Base-by-base conservation (phyloP, 495 filamentous ascomycete genomes). In the Penicillium dipodomyicola region DNA sequence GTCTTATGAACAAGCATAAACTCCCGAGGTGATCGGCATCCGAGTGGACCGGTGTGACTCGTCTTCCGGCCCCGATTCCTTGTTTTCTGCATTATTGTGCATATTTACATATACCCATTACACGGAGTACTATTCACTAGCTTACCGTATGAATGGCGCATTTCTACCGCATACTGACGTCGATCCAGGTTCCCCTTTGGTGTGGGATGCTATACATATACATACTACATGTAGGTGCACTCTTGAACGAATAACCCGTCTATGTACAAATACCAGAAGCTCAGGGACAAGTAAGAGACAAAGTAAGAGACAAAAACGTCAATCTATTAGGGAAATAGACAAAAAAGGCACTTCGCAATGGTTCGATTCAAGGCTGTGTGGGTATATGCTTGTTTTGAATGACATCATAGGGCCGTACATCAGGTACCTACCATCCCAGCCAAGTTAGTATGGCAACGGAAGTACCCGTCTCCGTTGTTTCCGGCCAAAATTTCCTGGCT, bases 391-490 rank as follows among this genome's bases (percentile, higher is more conserved):
- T 54, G 30, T 47, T 54, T 54, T 25, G 14, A 15, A 65, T 68
- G 65, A 68, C 65, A 68, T 68, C 65, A 68, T 39, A 23, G 44
- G 25, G 27, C 22, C 52, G 63, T 63, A 63, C 59, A 56, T 61
- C 63, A 63, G 65, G 65, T 67, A 67, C 64, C 19, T 64, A 9
- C 11, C 1, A 15, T 5, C 45, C 33, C 55, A 17, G 52, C 49
- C 27, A 57, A 56, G 11, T 42, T 52, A 57, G 56, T 64, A 57
- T 51, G 59, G 35, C 11, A 15, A 51, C 47, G 49, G 56, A 64
- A 44, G 61, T 67, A 67, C 65, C 62, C 27, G 48, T 51, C 42
- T 40, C 62, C 57, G 62, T 68, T 58, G 60, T 68, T 68, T 68
- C 65, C 65, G 65, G 63, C 45, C 35, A 47, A 43, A 40, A 20